Evolutionary conservation across 2,329 filamentous ascomycete genomes (phyloP).

Genomic region (Hyphodiscus sp.): DNA sequence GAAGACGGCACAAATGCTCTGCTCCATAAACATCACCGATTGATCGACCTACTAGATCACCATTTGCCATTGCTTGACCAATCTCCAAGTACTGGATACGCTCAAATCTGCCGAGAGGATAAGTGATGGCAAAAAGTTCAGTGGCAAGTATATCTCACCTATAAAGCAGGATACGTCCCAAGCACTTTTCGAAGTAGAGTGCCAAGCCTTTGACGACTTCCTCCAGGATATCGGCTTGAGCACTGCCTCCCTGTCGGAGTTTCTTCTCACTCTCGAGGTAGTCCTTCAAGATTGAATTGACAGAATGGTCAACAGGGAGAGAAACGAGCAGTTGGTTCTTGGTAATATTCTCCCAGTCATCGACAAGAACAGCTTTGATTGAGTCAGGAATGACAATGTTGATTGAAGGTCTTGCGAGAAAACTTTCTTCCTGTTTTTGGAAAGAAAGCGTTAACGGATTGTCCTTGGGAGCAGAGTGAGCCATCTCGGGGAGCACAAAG

Average conservation of each 20-base stretch:
- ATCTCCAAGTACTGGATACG: slow-evolving; percentile 79
- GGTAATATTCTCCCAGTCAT: slow-evolving; percentile 98
- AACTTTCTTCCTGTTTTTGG: slow-evolving; percentile 70
- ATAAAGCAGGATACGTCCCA: slow-evolving; percentile 86
- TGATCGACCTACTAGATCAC: slow-evolving; percentile 61
- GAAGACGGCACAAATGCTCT: slow-evolving; percentile 82
- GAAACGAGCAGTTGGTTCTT: slow-evolving; percentile 89
- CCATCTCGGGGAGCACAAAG: background rate
- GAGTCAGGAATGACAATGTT: slow-evolving; percentile 82
- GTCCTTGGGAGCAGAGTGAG: background rate
- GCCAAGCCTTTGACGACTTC: slow-evolving; percentile 81
- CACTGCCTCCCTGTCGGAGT: slow-evolving; percentile 57
- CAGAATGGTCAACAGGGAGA: slow-evolving; percentile 70
- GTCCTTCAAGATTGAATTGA: slow-evolving; percentile 71
- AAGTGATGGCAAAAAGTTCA: slow-evolving; percentile 19
- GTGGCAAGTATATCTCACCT: slow-evolving; percentile 37
- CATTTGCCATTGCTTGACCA: slow-evolving; percentile 61
- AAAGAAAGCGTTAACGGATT: slow-evolving; percentile 1
- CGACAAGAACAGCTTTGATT: slow-evolving; percentile 86
- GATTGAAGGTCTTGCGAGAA: slow-evolving; percentile 76
- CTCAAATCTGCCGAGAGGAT: slow-evolving; percentile 61
- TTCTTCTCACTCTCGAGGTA: slow-evolving; percentile 67
- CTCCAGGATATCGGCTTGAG: slow-evolving; percentile 78
- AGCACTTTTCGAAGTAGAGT: slow-evolving; percentile 88
- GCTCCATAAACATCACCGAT: slow-evolving; percentile 83